These are phyloP conservation scores for Yarrowia sp. DNA, from an alignment of 805 yeast species.

Conservation along the genomic window DNA sequence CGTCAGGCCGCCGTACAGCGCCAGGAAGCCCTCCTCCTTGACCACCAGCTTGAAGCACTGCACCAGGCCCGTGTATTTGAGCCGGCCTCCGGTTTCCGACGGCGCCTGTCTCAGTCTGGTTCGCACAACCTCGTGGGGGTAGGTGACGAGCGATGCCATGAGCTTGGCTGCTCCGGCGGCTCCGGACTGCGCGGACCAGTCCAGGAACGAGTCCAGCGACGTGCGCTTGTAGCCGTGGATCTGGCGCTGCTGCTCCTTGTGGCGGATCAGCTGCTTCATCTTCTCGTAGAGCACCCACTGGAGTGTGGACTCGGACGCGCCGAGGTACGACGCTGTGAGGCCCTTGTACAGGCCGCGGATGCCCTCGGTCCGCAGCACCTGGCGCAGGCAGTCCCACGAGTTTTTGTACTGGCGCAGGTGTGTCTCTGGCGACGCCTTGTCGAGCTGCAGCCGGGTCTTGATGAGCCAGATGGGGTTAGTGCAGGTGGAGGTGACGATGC, in stretches of 20 bases:
- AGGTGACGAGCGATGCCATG: slow-evolving; percentile 85
- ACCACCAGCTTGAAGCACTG: slow-evolving; percentile 84
- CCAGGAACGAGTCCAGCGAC: slow-evolving; percentile 62
- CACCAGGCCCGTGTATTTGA: slow-evolving; percentile 83
- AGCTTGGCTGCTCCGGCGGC: slow-evolving; percentile 97
- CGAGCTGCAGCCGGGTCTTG: slow-evolving; percentile 90
- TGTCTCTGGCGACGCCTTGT: slow-evolving; percentile 45
- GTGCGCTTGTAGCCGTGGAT: slow-evolving; percentile 41
- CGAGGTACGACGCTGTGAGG: slow-evolving; percentile 89
- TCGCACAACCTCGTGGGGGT: slow-evolving; percentile 96
- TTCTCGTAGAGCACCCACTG: slow-evolving; percentile 98
- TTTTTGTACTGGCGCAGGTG: slow-evolving; percentile 62
- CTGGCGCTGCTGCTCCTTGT: slow-evolving; percentile 47
- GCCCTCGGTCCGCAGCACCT: slow-evolving; percentile 76
- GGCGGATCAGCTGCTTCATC: slow-evolving; percentile 70
- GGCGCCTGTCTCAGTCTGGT: slow-evolving; percentile 97
- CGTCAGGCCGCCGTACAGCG: slow-evolving; percentile 96
- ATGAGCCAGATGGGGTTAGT: slow-evolving; percentile 98
- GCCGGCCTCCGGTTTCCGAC: slow-evolving; percentile 60
- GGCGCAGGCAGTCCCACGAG: slow-evolving; percentile 77
- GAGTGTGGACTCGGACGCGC: slow-evolving; percentile 86
- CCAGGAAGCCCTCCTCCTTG: slow-evolving; percentile 86
- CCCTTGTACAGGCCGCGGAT: slow-evolving; percentile 79
- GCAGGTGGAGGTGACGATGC: slow-evolving; percentile 89
- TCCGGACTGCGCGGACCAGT: slow-evolving; percentile 95